Evolutionary conservation across 2,329 filamentous ascomycete species (phyloP), one percentile per base, ranked within the genome.

Genomic region (Fusarium metavorans): DNA sequence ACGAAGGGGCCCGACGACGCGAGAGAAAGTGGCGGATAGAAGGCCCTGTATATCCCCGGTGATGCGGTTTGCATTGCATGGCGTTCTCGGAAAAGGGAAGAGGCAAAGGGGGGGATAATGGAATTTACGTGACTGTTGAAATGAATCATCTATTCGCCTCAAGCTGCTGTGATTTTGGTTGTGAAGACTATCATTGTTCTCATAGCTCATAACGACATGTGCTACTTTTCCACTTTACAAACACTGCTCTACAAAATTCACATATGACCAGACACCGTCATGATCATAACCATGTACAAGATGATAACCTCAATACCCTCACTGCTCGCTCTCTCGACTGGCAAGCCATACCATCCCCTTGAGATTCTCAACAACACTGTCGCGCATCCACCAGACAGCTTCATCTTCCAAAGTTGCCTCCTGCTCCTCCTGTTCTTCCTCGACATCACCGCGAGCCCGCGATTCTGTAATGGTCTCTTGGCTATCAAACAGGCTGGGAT

Each of bases 261-360:
- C 3, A 52, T 18, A 27, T 52, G 25, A 50, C 45, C 14, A 50
- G 43, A 25, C 43, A 48, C 23, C 4, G 13, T 4, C 34, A 59
- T 27, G 14, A 45, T 27, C 30, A 18, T 32, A 45, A 32, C 25
- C 41, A 11, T 27, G 25, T n/a, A 32, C 45, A 13, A 61, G 64
- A 54, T 39, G 41, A 52, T 14, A 23, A 43, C 13, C 7, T 39
- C 35, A 27, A 39, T 30, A 43, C 45, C 70, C 52, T 70, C 78
- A 80, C 50, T 78, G 67, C 66, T 81, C 79, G 8, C 76, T 80
- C 37, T 82, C 83, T 43, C 84, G 80, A 4, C 85, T 85, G 20
- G 84, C 85, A 65, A 90, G 82, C 86, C 88, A 90, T 1, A 89
- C 85, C 74, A 83, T 85, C 0, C 89, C 88, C 80, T 89, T 90